These are phyloP conservation scores for Rhodamnia argentea DNA, from an alignment of 345 rosid species.

Conservation along the genomic window DNA sequence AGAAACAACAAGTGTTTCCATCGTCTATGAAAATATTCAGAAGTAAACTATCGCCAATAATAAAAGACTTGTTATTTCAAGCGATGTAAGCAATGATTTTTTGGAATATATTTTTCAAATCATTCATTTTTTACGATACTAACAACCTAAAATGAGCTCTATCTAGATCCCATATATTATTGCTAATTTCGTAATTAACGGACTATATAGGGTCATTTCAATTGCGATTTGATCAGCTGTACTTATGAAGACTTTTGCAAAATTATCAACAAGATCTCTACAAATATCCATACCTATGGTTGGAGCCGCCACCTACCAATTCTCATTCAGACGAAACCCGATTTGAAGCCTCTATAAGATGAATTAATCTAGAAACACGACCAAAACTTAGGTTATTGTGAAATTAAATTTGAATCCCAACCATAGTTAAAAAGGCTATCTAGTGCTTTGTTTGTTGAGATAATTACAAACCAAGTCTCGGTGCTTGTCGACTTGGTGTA, in stretches of 20 bases:
- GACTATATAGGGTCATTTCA: neutral
- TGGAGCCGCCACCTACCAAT: neutral
- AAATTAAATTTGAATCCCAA: neutral
- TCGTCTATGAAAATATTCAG: no score
- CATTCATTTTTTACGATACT: no score
- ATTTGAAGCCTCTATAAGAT: neutral
- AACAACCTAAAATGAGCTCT: no score
- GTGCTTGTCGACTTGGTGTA: fast-evolving
- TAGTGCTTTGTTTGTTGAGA: neutral
- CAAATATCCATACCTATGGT: neutral
- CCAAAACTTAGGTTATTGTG: neutral
- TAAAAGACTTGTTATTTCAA: no score
- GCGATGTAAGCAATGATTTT: no score
- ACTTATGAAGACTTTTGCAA: neutral
- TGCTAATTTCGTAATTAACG: neutral
- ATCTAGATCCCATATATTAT: neutral
- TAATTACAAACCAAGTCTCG: neutral
- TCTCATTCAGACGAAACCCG: neutral
- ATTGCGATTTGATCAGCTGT: neutral
- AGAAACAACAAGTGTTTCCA: no score
- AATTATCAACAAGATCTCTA: neutral
- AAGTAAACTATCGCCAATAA: no score
- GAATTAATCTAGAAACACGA: neutral
- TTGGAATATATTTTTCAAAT: no score
- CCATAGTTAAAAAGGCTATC: neutral